These are phyloP conservation scores for Hypoxylon fragiforme DNA, from an alignment of 495 filamentous ascomycete genomes.

Conservation along the genomic window DNA sequence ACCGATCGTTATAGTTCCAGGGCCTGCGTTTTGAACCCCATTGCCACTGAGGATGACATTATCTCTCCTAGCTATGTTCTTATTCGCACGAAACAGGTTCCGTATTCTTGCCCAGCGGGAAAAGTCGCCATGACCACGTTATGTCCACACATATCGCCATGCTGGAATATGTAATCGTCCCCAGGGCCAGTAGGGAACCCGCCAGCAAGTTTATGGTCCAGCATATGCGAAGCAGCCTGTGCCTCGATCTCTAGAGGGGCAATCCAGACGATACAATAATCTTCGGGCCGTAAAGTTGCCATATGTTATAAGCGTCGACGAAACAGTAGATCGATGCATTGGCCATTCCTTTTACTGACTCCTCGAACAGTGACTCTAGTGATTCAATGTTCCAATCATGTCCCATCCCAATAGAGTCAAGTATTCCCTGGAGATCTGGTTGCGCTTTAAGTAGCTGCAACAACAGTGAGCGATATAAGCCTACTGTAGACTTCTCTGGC, in stretches of 20 bases:
- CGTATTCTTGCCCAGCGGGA: conserved; percentile 41
- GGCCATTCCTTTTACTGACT: conserved; percentile 23
- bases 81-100: too few species aligned
- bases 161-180: conserved; percentile 43
- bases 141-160: conserved; percentile 43
- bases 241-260: conserved; percentile 39
- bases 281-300: conserved; percentile 5
- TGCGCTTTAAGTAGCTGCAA: conserved; percentile 32
- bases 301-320: conserved; percentile 6
- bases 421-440: conserved; percentile 31
- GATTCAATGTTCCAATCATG: conserved; percentile 27
- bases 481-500: conserved; percentile 54
- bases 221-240: conserved; percentile 31
- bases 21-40: neutral
- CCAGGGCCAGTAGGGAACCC: conserved; percentile 17
- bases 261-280: conserved; percentile 37
- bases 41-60: neutral
- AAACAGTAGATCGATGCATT: conserved; percentile 17
- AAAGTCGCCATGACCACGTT: conserved; percentile 48
- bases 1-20: neutral
- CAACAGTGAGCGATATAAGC: conserved; percentile 60
- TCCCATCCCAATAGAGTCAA: conserved; percentile 3
- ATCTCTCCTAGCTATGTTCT: neutral
- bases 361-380: conserved; percentile 38
- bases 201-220: conserved; percentile 29